A percentile compares a stretch with the other conserved stretches of the same genome.
Conservation (phyloP, 805 yeast species). For the Saturnispora dispora region DNA sequence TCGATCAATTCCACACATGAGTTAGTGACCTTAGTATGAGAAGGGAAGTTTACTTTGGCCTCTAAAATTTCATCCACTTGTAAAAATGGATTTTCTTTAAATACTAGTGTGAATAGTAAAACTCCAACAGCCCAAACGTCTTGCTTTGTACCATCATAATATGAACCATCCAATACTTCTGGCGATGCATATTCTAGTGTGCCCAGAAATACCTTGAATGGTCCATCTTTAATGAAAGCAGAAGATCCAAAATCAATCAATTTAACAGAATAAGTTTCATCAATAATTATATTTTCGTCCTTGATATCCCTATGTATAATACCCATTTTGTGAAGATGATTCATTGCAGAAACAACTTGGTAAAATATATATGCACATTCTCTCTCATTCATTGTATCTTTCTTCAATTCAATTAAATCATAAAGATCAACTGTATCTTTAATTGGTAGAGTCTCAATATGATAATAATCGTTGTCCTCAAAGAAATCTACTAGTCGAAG, state of each 20-base stretch:
- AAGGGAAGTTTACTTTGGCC: conserved; percentile 71
- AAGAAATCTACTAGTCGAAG: conserved; percentile 82
- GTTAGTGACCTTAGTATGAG: conserved; percentile 42
- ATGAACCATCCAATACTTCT: conserved; percentile 81
- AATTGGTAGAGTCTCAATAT: conserved; percentile 65
- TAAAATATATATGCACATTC: conserved; percentile 72
- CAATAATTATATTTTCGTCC: conserved; percentile 89
- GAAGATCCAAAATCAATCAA: conserved; percentile 95
- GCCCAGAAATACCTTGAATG: conserved; percentile 95
- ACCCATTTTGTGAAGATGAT: conserved; percentile 76
- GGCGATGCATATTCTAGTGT: conserved; percentile 98
- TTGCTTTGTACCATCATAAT: conserved; percentile 88
- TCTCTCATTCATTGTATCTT: conserved; percentile 59
- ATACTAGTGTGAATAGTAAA: conserved; percentile 76
- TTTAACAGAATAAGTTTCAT: conserved; percentile 69
- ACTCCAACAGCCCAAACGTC: conserved; percentile 98
- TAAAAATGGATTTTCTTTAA: conserved; percentile 92
- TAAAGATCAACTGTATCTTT: conserved; percentile 71
- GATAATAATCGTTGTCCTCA: conserved; percentile 84
- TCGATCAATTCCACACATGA: conserved; percentile 53
- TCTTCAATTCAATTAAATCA: conserved; percentile 81
- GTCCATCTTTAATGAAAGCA: conserved; percentile 82
- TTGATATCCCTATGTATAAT: conserved; percentile 91
- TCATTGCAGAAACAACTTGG: conserved; percentile 71
- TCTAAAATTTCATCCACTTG: conserved; percentile 94